Evolutionary conservation across 2,329 filamentous ascomycete species (phyloP).

Genomic region (Microthyrium microscopicum): DNA sequence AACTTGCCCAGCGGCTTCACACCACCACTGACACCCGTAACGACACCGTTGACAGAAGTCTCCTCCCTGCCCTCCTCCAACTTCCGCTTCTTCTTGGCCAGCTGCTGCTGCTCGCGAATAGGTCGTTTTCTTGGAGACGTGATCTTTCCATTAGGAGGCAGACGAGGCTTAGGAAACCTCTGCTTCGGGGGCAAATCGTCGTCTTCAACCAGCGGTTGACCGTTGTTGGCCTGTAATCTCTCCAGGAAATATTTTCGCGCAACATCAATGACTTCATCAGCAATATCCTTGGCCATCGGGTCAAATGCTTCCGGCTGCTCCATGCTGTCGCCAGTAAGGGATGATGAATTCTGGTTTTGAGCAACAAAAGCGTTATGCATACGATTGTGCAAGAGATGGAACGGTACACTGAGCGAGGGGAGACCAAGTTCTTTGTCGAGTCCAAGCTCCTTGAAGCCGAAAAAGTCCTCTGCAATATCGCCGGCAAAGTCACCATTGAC

Average conservation of each 20-base stretch:
- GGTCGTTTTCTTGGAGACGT: constrained; percentile 69
- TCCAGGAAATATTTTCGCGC: constrained; percentile 82
- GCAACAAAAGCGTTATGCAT: constrained; percentile 74
- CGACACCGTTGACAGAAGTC: constrained; percentile 12
- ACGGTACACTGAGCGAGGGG: constrained; percentile 73
- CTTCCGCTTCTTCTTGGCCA: constrained; percentile 80
- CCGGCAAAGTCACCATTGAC: constrained; percentile 94
- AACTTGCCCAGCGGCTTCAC: constrained; percentile 41
- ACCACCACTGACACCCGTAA: constrained; percentile 17
- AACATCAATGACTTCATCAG: constrained; percentile 68
- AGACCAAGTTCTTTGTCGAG: constrained; percentile 82
- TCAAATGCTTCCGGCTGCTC: constrained; percentile 53
- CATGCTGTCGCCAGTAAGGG: constrained; percentile 45
- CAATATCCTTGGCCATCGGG: constrained; percentile 61
- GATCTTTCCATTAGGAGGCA: constrained; percentile 70
- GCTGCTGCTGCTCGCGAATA: constrained; percentile 63
- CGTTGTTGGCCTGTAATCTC: constrained; percentile 70
- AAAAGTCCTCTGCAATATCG: constrained; percentile 96
- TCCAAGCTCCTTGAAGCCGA: constrained; percentile 90
- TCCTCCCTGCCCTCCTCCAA: constrained; percentile 27
- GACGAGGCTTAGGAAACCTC: constrained; percentile 43
- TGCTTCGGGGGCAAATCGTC: constrained; percentile 91
- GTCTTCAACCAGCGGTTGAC: constrained; percentile 77
- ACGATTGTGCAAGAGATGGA: constrained; percentile 84
- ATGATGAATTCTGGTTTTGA: constrained; percentile 48